phyloP scores from a whole-genome alignment of 1,284 basidiomycete species.

The Moesziomyces sp. region DNA sequence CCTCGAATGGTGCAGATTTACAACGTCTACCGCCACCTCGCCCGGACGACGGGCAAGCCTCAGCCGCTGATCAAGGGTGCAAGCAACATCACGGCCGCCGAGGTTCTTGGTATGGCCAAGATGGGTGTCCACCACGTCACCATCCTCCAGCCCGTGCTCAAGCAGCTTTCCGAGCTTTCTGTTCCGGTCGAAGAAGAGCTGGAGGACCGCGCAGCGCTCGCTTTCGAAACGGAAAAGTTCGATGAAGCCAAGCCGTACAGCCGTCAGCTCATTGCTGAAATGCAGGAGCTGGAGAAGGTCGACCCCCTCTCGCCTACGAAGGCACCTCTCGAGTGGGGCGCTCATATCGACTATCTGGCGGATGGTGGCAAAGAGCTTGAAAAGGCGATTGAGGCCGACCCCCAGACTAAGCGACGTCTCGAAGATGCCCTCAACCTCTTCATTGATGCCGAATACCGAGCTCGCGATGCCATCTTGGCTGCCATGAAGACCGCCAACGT shows the following conservation, averaged over 20 bases:
- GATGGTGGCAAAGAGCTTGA: constrained; percentile 30
- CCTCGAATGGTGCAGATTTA: constrained; percentile 48
- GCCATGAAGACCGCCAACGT: constrained; percentile 10
- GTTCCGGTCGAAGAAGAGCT: constrained; percentile 12
- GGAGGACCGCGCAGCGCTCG: neutral
- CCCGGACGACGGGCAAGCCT: constrained; percentile 27
- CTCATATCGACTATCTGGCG: constrained; percentile 40
- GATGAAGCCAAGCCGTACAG: constrained; percentile 5
- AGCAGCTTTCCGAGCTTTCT: constrained; percentile 29
- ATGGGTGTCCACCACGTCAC: constrained; percentile 40
- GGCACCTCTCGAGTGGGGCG: constrained; percentile 2
- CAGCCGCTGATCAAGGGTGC: constrained; percentile 48
- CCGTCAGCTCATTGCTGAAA: constrained; percentile 6
- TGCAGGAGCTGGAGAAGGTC: constrained; percentile 17
- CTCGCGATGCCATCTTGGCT: constrained; percentile 20
- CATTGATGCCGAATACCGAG: constrained; percentile 33
- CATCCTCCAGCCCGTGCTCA: constrained; percentile 27
- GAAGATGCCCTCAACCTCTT: constrained; percentile 43
- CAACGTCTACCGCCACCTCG: constrained; percentile 29
- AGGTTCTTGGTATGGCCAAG: constrained; percentile 34
- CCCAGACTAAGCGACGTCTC: constrained; percentile 24
- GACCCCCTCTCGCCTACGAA: constrained; percentile 32
- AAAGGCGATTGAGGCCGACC: constrained; percentile 27
- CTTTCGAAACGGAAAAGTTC: constrained; percentile 11
- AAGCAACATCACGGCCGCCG: constrained; percentile 36